Evolutionary conservation across 768 basidiomycete genomes (phyloP).

Genomic region (Leccinum ochraceum): DNA sequence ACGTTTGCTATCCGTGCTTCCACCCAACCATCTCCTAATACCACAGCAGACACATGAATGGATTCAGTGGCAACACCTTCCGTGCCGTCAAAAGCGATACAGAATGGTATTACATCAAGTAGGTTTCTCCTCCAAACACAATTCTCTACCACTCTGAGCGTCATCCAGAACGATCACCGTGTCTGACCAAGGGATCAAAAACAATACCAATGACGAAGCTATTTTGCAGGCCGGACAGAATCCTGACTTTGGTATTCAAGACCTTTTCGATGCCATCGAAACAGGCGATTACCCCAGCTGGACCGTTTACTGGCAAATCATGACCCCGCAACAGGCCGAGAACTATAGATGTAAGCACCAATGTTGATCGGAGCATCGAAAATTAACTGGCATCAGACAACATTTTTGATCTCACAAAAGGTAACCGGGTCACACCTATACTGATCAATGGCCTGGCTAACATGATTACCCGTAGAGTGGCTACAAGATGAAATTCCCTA

Average conservation of each 20-base stretch:
- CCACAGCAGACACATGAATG: conserved; percentile 43
- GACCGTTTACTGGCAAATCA: conserved; percentile 57
- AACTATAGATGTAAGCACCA: conserved; percentile 37
- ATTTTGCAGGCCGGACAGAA: conserved; percentile 41
- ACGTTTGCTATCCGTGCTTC: conserved; percentile 15
- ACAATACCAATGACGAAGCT: conserved; percentile 39
- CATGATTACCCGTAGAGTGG: conserved; percentile 33
- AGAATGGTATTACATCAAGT: conserved; percentile 55
- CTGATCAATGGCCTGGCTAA: not conserved
- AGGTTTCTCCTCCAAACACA: conserved; percentile 22
- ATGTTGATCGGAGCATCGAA: not conserved
- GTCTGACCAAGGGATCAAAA: conserved; percentile 41
- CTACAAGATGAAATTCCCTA: conserved; percentile 34
- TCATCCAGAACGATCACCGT: conserved; percentile 12
- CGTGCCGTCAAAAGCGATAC: conserved; percentile 46
- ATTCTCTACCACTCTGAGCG: conserved; percentile 13
- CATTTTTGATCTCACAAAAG: conserved; percentile 51
- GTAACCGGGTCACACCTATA: conserved; percentile 14
- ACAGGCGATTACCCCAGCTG: conserved; percentile 53
- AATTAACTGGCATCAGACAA: conserved; percentile 37
- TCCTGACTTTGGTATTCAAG: conserved; percentile 55
- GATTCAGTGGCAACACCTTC: conserved; percentile 53
- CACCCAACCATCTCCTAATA: not conserved
- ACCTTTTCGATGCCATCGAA: conserved; percentile 57
- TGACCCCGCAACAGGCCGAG: conserved; percentile 54